Base-by-base conservation (phyloP, 2,329 filamentous ascomycete species). In the Aureobasidium namibiae region DNA sequence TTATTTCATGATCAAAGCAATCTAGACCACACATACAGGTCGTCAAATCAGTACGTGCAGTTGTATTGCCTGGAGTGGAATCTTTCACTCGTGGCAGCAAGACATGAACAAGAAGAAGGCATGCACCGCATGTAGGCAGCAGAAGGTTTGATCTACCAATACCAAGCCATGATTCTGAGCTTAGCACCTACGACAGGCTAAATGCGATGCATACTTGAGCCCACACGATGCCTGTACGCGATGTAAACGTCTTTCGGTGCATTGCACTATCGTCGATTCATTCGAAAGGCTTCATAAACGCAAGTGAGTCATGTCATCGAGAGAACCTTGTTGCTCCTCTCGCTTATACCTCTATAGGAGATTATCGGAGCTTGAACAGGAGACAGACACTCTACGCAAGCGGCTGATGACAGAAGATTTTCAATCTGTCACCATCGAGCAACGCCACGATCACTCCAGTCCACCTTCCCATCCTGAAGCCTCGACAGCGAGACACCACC, bases 41-140 rank as follows among this genome's bases (percentile, higher is more conserved):
- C 52, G 18, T 34, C 26, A 26, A 24, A 13, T 10, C 39, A 26
- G 39, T 56, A 44, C 39, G 52, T 56, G n/a, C 16, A 23, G 29
- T 2, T 1, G 18, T 7, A 21, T 7, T 7, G 9, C 13, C n/a
- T 10, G 16, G n/a, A 34, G 14, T n/a, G n/a, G 26, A 16, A 11
- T 10, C 26, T 33, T 39, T 23, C 4, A 10, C 13, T 54, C n/a
- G 42, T 33, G 9, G 23, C 8, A 36, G 36, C 6, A 16, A 23
- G 16, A 9, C 10, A 44, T 18, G 18, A 24, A 44, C 14, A 54
- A 44, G 50, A 54, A 54, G 38, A 54, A 54, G 50, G 50, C 50
- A n/a, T 54, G 50, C 23, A 54, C 50, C n/a, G 50, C 42, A 34
- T 54, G 50, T 33, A 42, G 50, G 18, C 50, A 54, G n/a, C 50